These are phyloP conservation scores for Saccharomycopsis amapae DNA, from an alignment of 805 yeast species.

Conservation along the genomic window DNA sequence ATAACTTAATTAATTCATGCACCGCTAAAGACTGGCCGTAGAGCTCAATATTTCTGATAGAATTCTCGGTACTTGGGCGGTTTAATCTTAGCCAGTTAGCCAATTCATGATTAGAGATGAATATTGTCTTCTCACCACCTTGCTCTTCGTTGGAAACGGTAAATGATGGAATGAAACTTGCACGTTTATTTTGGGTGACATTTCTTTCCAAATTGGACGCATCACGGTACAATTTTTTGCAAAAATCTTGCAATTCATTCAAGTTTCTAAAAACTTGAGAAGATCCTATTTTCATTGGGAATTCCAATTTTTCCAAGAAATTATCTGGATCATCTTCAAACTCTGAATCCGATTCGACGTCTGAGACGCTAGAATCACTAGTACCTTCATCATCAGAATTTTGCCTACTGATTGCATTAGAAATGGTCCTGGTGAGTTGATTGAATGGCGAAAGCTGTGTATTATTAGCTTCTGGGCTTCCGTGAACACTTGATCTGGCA, in stretches of 20 bases:
- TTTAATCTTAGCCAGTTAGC: constrained; percentile 17
- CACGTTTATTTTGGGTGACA: neutral
- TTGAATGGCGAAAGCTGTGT: constrained; percentile 9
- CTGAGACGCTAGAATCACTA: neutral
- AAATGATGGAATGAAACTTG: neutral
- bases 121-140: neutral
- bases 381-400: constrained; percentile 18
- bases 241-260: constrained; percentile 6
- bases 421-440: constrained; percentile 6
- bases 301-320: constrained; percentile 6
- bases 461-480: constrained; percentile 2
- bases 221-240: constrained; percentile 11
- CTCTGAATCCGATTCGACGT: neutral
- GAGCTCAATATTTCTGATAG: constrained; percentile 16
- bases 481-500: constrained; percentile 7
- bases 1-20: constrained; percentile 14
- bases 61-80: constrained; percentile 17
- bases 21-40: constrained; percentile 19
- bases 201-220: constrained; percentile 7
- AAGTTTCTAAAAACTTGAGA: constrained; percentile 4
- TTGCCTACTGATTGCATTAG: constrained; percentile 19
- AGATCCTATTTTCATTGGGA: constrained; percentile 18
- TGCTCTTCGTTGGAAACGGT: neutral
- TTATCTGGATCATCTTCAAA: constrained; percentile 11
- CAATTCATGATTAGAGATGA: constrained; percentile 17